Percentiles rank a stretch among this genome's conserved stretches.
These are phyloP conservation scores for Leishmania guyanensis DNA, from an alignment of 208 protist species.

Conservation along the genomic window DNA sequence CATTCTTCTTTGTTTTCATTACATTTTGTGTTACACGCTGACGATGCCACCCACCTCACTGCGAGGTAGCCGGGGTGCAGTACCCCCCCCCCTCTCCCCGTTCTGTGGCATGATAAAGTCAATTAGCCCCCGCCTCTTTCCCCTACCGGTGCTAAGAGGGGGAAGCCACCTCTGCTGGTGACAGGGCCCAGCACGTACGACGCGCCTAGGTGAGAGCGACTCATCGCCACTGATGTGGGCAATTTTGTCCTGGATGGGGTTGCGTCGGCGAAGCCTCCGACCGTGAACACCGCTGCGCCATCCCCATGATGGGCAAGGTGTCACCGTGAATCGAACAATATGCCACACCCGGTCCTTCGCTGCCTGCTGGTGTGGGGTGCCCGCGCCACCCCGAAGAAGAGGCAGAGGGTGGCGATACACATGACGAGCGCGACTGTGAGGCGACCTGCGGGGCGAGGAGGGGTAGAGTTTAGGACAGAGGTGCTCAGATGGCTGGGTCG, in stretches of 20 bases:
- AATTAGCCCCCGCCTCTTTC: not conserved
- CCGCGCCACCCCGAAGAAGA: too few relatives aligned
- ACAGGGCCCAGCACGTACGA: not conserved
- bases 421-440: too few relatives aligned
- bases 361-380: not conserved
- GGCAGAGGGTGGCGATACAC: too few relatives aligned
- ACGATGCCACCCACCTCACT: not conserved
- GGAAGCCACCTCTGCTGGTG: not conserved
- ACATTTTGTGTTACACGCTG: not conserved
- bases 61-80: too few relatives aligned
- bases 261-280: not conserved
- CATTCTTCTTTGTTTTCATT: not conserved
- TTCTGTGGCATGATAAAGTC: not conserved
- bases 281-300: not conserved
- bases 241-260: not conserved
- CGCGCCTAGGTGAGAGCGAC: not conserved
- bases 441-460: too few relatives aligned
- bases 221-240: not conserved
- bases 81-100: not conserved
- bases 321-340: not conserved
- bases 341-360: not conserved
- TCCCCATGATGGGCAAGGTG: not conserved
- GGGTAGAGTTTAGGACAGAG: too few relatives aligned
- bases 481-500: too few relatives aligned
- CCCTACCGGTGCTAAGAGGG: too few relatives aligned